Base-by-base conservation (phyloP, 345 rosid species). In the Arabidopsis arenosa region DNA sequence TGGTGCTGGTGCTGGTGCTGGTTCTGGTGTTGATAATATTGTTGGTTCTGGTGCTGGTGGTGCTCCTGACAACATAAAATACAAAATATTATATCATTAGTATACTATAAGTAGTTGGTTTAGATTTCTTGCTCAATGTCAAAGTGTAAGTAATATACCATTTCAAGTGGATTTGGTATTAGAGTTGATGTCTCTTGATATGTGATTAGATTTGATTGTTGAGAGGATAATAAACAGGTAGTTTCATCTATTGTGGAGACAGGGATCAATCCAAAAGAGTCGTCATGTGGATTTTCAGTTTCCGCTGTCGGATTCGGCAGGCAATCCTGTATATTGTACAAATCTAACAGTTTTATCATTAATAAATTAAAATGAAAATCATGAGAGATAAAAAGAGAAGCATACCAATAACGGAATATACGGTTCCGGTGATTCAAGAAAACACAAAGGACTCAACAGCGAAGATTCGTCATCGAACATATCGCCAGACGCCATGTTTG, bases 101-200 rank as follows among this genome's bases (percentile, higher is more conserved):
- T 5, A 17, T 35, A 66, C 14, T 17, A 1, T 61, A 33, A 18
- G 4, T 47, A 10, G 33, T 39, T 61, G 5, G 14, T 9, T 28
- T 14, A 63, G 54, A 28, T 44, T 3, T 15, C 7, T 0, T 15
- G 6, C 2, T 44, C 26, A 47, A 59, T 45, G 8, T 35, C 11
- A 62, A 62, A 36, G 57, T 32, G 26, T 8, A 37, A 48, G 52
- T 51, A 59, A 33, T 8, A 37, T 55, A 69, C 76, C 61, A 61
- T 51, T 61, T 48, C 61, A 72, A 52, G 33, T 63, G 36, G 40
- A 52, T 73, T 41, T 39, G 8, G 32, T 62, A 18, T 9, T 8
- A 37, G 12, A 9, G 39, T 35, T 49, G 33, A 35, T 32, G 7
- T 9, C 69, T 48, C 63, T 33, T 43, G 45, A 59, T 59, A 21